Conservation (phyloP, 2,329 filamentous ascomycete genomes). For the Calonectria pteridis region DNA sequence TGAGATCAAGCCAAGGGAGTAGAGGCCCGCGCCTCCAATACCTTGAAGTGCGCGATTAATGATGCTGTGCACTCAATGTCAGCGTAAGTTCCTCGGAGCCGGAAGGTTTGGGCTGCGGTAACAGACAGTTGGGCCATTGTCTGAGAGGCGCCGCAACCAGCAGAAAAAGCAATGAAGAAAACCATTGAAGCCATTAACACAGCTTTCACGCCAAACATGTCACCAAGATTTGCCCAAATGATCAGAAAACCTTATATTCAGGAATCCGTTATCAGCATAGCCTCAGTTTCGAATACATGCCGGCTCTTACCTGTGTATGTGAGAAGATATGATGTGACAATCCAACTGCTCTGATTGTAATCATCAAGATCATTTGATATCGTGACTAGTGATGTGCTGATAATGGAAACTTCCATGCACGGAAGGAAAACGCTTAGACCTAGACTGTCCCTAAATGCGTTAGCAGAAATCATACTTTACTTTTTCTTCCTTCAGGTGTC, state of each 20-base stretch:
- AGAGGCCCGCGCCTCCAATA: not conserved
- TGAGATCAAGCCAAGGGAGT: not conserved
- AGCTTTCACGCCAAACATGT: not conserved
- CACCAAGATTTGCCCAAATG: not conserved
- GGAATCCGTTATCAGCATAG: not conserved
- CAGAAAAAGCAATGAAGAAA: not conserved
- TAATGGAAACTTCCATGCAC: not conserved
- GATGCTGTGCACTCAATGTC: not conserved
- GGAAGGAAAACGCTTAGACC: not conserved
- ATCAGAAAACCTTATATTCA: not conserved
- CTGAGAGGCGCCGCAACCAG: not conserved
- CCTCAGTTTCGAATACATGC: not conserved
- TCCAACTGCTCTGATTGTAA: not conserved
- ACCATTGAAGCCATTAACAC: not conserved
- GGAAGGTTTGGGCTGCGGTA: not conserved
- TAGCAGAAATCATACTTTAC: not conserved
- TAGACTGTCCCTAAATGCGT: not conserved
- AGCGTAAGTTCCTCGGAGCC: not conserved
- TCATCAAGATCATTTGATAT: not conserved
- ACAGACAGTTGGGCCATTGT: not conserved
- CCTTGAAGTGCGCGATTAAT: not conserved
- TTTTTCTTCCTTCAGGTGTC: too few species aligned
- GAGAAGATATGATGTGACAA: not conserved
- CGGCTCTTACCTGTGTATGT: not conserved
- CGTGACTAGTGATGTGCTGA: not conserved